These are phyloP conservation scores for Comarum palustre DNA, from an alignment of 306 rosid genomes.

Conservation along the genomic window DNA sequence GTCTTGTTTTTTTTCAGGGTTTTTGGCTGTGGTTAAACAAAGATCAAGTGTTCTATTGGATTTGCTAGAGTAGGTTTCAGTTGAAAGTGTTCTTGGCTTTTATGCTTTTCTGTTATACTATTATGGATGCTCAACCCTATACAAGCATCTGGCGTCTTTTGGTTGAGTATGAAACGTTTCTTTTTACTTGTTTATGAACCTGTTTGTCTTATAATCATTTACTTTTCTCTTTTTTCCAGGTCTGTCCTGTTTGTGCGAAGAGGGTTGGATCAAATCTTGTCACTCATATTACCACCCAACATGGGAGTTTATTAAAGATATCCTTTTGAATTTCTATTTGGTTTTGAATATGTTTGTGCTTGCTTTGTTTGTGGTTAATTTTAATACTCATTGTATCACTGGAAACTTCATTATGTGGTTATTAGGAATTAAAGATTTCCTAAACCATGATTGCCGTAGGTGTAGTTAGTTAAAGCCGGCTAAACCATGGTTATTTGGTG, in stretches of 20 bases:
- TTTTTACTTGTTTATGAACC: conserved; percentile 14
- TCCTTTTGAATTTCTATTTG: conserved; percentile 46
- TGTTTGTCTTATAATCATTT: conserved; percentile 7
- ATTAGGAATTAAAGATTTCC: neutral
- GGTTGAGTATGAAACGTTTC: conserved; percentile 7
- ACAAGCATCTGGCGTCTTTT: neutral
- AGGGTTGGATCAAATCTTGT: conserved; percentile 73
- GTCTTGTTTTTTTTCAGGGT: neutral
- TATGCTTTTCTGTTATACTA: neutral
- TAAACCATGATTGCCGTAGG: neutral
- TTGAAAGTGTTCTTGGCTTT: neutral
- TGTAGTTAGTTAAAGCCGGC: neutral
- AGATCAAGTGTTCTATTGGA: neutral
- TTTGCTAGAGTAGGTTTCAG: conserved; percentile 9
- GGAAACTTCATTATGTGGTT: neutral
- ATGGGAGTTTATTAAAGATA: conserved; percentile 76
- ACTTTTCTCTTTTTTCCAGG: conserved; percentile 47
- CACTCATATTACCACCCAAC: conserved; percentile 71
- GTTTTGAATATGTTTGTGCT: conserved; percentile 1
- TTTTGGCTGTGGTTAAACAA: neutral
- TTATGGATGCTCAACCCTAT: neutral
- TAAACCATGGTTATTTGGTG: neutral
- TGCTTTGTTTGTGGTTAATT: neutral
- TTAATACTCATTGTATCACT: neutral
- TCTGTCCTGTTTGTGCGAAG: conserved; percentile 70